A percentile compares a stretch with the other conserved stretches of the same genome.
Evolutionary conservation across 306 rosid genomes (phyloP).

Genomic region (Vachellia pachyceras): DNA sequence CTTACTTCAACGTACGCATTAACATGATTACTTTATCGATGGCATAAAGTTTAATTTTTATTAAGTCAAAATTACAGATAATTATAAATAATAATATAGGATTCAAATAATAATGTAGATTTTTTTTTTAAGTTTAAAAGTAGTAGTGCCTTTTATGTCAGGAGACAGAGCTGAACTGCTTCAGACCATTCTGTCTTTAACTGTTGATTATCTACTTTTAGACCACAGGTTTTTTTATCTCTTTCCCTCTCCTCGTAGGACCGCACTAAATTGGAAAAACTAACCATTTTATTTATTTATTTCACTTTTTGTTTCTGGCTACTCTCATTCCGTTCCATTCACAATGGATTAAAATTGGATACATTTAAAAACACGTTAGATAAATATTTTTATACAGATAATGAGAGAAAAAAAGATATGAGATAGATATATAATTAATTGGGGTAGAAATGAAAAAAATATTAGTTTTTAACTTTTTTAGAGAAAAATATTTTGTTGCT

Average conservation of each 20-base stretch:
- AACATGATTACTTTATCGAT: neutral
- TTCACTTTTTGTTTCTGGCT: neutral
- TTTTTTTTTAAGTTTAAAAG: neutral
- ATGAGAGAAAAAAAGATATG: too few species aligned
- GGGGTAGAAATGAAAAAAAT: too few species aligned
- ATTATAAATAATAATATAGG: too few species aligned
- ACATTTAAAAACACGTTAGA: too few species aligned
- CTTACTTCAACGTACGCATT: neutral
- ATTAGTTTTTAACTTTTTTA: too few species aligned
- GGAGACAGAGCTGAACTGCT: conserved; percentile 35
- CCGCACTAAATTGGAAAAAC: too few species aligned
- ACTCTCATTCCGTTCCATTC: neutral
- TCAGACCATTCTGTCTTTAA: conserved; percentile 24
- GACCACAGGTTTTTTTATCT: neutral
- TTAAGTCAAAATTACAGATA: too few species aligned
- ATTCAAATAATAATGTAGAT: too few species aligned
- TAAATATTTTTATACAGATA: too few species aligned
- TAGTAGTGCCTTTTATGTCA: conserved; percentile 24
- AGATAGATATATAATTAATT: too few species aligned
- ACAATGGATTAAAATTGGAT: neutral
- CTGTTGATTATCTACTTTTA: neutral
- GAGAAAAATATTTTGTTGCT: too few species aligned
- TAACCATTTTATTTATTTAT: neutral
- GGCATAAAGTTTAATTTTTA: too few species aligned
- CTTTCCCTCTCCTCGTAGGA: neutral